These are phyloP conservation scores for Nitzschia sp. DNA, from an alignment of 108 stramenopile species.

Conservation along the genomic window DNA sequence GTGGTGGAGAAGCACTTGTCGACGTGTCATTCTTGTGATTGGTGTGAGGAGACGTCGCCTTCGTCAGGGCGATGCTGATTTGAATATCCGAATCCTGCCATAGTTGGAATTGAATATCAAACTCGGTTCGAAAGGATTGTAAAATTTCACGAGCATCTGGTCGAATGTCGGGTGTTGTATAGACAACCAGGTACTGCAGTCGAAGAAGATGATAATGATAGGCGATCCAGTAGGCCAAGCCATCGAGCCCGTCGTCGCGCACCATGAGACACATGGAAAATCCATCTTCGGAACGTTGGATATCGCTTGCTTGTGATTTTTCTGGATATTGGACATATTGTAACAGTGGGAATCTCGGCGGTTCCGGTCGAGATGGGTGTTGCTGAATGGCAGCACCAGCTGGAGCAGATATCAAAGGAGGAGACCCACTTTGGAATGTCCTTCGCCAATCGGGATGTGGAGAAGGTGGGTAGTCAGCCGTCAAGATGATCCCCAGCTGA, in stretches of 20 bases:
- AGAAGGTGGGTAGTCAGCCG: neutral
- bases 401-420: neutral
- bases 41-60: too few relatives aligned
- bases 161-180: slow-evolving; percentile 51
- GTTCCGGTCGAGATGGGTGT: slow-evolving; percentile 7
- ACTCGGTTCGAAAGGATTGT: slow-evolving; percentile 25
- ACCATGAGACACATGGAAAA: slow-evolving; percentile 39
- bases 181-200: slow-evolving; percentile 50
- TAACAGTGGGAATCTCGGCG: too few relatives aligned
- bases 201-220: slow-evolving; percentile 70
- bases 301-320: too few relatives aligned
- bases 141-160: slow-evolving; percentile 37
- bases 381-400: neutral
- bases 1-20: too few relatives aligned
- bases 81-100: slow-evolving; percentile 26
- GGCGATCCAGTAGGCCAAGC: slow-evolving; percentile 50
- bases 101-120: slow-evolving; percentile 4
- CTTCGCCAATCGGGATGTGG: neutral
- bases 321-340: too few relatives aligned
- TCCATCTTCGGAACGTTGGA: slow-evolving; percentile 6
- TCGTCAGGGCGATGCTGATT: too few relatives aligned
- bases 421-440: neutral
- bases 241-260: slow-evolving; percentile 38
- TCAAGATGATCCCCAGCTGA: too few relatives aligned
- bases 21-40: too few relatives aligned